phyloP scores from a whole-genome alignment of 2,329 filamentous ascomycete species.

The Mycosphaerelloides madeirae region DNA sequence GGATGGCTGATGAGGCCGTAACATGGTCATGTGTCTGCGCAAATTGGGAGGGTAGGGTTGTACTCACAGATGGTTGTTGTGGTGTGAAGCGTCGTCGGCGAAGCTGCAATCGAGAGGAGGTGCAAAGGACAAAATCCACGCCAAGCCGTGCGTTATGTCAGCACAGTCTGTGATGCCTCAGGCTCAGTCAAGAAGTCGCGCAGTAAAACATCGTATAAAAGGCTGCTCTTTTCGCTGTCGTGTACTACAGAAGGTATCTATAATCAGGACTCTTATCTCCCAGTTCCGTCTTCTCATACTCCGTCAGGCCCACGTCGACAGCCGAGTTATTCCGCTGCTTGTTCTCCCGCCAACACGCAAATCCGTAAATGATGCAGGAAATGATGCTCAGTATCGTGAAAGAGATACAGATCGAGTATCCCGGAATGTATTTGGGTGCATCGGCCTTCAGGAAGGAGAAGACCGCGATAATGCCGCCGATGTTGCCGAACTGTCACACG shows the following conservation, averaged over 20 bases:
- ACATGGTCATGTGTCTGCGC: no score
- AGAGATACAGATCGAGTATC: conserved; percentile 71
- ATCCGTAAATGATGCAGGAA: conserved; percentile 57
- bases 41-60: no score
- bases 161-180: no score
- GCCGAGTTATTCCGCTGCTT: conserved; percentile 49
- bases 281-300: conserved; percentile 58
- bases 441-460: conserved; percentile 53
- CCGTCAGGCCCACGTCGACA: conserved; percentile 49
- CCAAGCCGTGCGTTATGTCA: no score
- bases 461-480: conserved; percentile 50
- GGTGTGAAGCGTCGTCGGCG: no score
- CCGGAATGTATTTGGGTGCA: conserved; percentile 62
- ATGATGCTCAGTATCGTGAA: conserved; percentile 66
- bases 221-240: no score
- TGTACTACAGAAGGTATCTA: conserved; percentile 50
- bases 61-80: no score
- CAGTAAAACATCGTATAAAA: no score
- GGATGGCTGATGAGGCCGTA: no score
- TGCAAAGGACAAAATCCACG: no score
- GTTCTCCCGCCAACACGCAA: conserved; percentile 58
- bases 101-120: no score
- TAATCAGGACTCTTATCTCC: conserved; percentile 58
- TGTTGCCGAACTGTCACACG: conserved; percentile 40
- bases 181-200: neutral